A percentile compares a stretch with the other conserved stretches of the same genome.
phyloP scores from a whole-genome alignment of 805 yeast species.

The Ascoidea asiatica region DNA sequence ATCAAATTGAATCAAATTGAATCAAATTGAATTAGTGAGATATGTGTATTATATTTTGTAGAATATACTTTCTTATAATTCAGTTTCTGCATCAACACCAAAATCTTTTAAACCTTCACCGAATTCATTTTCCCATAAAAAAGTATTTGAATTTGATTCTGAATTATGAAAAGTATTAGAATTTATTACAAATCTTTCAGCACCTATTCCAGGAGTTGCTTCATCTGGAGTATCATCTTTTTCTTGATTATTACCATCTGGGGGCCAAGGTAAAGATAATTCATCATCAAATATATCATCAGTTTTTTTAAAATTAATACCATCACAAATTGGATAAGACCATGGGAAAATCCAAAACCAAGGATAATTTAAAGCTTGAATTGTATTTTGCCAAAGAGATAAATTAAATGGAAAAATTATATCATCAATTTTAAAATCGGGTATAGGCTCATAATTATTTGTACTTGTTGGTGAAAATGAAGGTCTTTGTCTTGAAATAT shows the following conservation, averaged over 20 bases:
- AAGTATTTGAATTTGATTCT: too few species aligned
- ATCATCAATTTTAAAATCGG: conserved; percentile 40
- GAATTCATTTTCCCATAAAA: conserved; percentile 54
- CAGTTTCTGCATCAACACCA: conserved; percentile 75
- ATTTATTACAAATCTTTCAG: conserved; percentile 3
- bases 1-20: too few species aligned
- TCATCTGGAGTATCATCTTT: conserved; percentile 5
- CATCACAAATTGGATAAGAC: conserved; percentile 48
- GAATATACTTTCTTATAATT: too few species aligned
- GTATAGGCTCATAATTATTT: conserved; percentile 10
- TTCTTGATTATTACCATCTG: conserved; percentile 55
- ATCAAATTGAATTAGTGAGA: too few species aligned
- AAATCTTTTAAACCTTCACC: conserved; percentile 81
- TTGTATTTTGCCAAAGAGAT: conserved; percentile 42
- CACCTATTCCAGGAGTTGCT: conserved; percentile 10
- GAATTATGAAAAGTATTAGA: not conserved
- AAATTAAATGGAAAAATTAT: conserved; percentile 77
- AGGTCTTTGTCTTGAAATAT: too few species aligned
- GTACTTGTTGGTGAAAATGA: conserved; percentile 7
- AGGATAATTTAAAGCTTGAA: conserved; percentile 42
- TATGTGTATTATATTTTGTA: too few species aligned
- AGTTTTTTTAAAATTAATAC: conserved; percentile 41
- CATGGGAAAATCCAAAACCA: conserved; percentile 62
- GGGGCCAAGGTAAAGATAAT: conserved; percentile 81
- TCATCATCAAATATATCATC: conserved; percentile 43